Base-by-base conservation (phyloP, 805 yeast species). In the Kodamaea hsintzibuensis region DNA sequence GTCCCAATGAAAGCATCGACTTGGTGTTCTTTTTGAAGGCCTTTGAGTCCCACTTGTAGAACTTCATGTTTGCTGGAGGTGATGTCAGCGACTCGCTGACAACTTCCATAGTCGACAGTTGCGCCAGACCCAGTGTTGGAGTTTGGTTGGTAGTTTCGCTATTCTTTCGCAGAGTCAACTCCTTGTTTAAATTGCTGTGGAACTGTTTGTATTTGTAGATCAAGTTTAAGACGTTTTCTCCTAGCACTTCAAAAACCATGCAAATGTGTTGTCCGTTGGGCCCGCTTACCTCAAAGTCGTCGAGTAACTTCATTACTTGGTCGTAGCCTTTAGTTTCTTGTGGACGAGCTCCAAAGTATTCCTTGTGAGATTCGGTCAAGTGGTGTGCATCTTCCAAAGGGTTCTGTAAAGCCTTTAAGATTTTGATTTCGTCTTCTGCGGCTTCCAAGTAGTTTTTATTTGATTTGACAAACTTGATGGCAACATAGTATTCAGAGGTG, bases 231-330 rank as follows among this genome's bases (percentile, higher is more conserved):
- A 84, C 69, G 61, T 80, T 84, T 60, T 84, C 88, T 16, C 88
- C 89, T 42, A 84, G 66, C 1, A 84, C 82, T 68, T 84, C 89
- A 56, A 84, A 82, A 3, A 82, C 86, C 86, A 84, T 83, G 63
- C 86, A 82, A 27, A 84, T 78, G 62, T 84, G 89, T 22, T 71
- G 75, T 0, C 89, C 89, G 62, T 84, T 79, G 7, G 88, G 88
- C 2, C 89, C 89, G 2, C 58, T 54, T 55, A 83, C 82, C 17
- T 73, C 69, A 62, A 84, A 84, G 60, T 82, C 78, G 63, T 84
- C 89, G 39, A 79, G 66, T 54, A 84, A 63, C 61, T 76, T 74
- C 60, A 83, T 82, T 13, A 84, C 68, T 60, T 82, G 82, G 22
- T 72, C 63, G 58, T 76, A 78, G 9, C 88, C 88, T 0, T 80